A percentile compares a stretch with the other conserved stretches of the same genome.
Evolutionary conservation across 371 early-diverging fungal genomes (phyloP).

Genomic region (Mortierella polycephala): DNA sequence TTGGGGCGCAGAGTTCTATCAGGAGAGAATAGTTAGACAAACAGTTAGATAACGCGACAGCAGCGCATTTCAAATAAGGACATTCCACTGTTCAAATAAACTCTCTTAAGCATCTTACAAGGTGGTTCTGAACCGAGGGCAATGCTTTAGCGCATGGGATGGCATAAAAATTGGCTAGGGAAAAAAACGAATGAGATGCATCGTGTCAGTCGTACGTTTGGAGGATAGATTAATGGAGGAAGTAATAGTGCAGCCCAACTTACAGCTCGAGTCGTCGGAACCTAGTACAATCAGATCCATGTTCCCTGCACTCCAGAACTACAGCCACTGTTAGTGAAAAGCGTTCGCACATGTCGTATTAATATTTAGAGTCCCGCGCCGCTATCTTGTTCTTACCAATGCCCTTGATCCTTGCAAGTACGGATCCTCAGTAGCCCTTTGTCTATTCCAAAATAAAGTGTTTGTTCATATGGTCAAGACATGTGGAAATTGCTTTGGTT

Average conservation of each 20-base stretch:
- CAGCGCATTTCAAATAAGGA: too few species aligned
- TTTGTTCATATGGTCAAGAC: too few species aligned
- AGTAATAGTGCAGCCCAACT: neutral
- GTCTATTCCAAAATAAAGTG: constrained; percentile 13
- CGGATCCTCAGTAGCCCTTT: constrained; percentile 61
- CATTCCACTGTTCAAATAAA: too few species aligned
- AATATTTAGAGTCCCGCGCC: neutral
- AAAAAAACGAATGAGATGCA: too few species aligned
- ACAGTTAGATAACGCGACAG: too few species aligned
- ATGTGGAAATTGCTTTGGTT: too few species aligned
- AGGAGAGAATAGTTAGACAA: too few species aligned
- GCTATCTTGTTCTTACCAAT: constrained; percentile 61
- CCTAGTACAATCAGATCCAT: constrained; percentile 70
- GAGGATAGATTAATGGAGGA: neutral
- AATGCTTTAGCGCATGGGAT: constrained; percentile 78
- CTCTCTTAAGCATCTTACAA: constrained; percentile 54
- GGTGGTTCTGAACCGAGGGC: constrained; percentile 64
- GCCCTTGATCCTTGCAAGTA: constrained; percentile 69
- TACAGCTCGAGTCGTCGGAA: constrained; percentile 51
- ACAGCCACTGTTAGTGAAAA: constrained; percentile 5
- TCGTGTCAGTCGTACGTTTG: neutral
- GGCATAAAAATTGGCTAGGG: constrained; percentile 63
- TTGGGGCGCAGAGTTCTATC: constrained; percentile 74
- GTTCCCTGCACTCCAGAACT: constrained; percentile 86
- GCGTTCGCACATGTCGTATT: too few species aligned